Base-by-base conservation (phyloP, 805 yeast species). In the Dipodascus geniculatus region DNA sequence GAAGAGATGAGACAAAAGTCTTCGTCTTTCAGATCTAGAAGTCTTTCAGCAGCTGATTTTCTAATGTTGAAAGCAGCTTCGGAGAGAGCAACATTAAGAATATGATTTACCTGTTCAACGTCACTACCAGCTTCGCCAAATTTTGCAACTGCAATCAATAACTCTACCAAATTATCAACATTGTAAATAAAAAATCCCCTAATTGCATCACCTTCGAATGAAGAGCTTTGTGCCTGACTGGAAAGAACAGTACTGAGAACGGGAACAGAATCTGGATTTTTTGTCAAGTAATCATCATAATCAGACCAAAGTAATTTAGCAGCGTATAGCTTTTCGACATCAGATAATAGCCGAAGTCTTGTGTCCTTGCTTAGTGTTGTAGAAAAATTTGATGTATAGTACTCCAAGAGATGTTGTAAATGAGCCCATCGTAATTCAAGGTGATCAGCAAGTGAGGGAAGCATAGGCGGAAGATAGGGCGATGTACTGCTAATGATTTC, bases 401-500 rank as follows among this genome's bases (percentile, higher is more conserved):
- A 83, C 1, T 61, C 61, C 9, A 80, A 70, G 17, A 85, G 70
- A 52, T 69, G 71, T 52, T 69, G 67, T 50, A 74, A 69, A 51
- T 75, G 72, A 3, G 68, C 61, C 2, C 73, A 66, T 52, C 95
- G 77, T 52, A 75, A 66, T 2, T 65, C 67, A 38, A 87, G 69
- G 54, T 79, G 82, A 17, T 74, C 77, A 6, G 68, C 71, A 9
- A 81, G 60, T 1, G 82, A 74, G 0, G 81, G 74, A 9, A 76
- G 67, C 47, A 74, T 67, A 2, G 78, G 72, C 2, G 87, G 82
- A 19, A 83, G 68, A 58, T 81, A 83, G 3, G 71, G 67, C 0
- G 87, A 80, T 0, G 70, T 68, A 2, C 87, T 79, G 19, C 68
- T 62, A 28, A 85, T 62, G 8, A 90, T 75, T 56, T 85, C 90